Evolutionary conservation across 495 filamentous ascomycete species (phyloP), one percentile per base, ranked within the genome.

Genomic region (Neurospora cerealis): DNA sequence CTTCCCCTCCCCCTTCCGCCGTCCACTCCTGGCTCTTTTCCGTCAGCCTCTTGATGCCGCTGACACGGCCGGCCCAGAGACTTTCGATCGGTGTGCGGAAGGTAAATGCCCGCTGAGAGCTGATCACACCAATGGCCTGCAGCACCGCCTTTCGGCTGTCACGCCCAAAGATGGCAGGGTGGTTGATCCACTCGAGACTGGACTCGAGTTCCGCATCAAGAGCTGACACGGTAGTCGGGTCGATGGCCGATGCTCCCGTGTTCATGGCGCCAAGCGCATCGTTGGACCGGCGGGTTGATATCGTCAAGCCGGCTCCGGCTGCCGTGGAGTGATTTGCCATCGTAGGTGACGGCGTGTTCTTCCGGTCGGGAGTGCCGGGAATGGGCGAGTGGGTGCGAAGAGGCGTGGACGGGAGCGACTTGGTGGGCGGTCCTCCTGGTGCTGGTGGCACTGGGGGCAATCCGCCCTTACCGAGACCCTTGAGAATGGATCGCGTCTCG

Each of bases 181-280:
- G 96, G 77, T 91, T 93, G 80, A 99, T 98, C 96, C 96, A 99
- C 81, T 99, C 96, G n/a, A 99, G 85, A n/a, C 92, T 91, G 11
- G 93, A 86, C 79, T 98, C 93, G 10, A 99, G 87, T 78, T 98
- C 96, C 6, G 92, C 89, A 78, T 98, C 96, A 19, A 99, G 89
- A 5, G 96, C 96, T 24, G 88, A 85, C 77, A 98, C 92, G 5
- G 93, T 96, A 38, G 86, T 83, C 6, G 86, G 78, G 77, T 97
- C 95, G 72, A 98, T 93, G 11, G 92, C 91, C 3, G 89, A 87
- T 9, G 89, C 86, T 3, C 54, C 54, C 9, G 91, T 90, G 0
- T 88, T 89, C 71, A 85, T 86, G 32, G 85, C 76, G n/a, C 81
- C 75, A 21, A 85, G 77, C 0, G 80, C 84, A 70, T 86, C 85